These are phyloP conservation scores for Collybia mongolica DNA, from an alignment of 768 basidiomycete genomes.

Conservation along the genomic window DNA sequence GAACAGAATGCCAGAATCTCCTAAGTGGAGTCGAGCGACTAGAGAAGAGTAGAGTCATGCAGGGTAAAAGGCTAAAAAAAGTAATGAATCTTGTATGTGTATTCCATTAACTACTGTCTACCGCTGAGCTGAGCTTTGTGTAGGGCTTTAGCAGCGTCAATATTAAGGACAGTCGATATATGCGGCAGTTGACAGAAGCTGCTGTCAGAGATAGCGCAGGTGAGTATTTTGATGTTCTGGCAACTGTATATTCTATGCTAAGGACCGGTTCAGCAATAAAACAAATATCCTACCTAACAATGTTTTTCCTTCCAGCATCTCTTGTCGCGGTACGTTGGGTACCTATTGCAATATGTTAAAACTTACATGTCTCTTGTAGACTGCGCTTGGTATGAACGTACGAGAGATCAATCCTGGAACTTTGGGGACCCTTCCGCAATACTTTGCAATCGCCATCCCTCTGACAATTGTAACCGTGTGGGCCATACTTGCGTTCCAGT, in stretches of 20 bases:
- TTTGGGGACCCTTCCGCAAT: conserved; percentile 33
- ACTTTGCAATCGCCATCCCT: conserved; percentile 33
- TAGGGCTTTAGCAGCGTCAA: conserved; percentile 49
- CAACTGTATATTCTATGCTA: not conserved
- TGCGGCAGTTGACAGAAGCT: conserved; percentile 38
- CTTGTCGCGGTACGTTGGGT: conserved; percentile 39
- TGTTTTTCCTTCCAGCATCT: conserved; percentile 59
- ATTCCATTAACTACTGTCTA: not conserved
- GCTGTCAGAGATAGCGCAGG: conserved; percentile 42
- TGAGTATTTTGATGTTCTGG: conserved; percentile 10
- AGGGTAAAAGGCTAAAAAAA: conserved; percentile 45
- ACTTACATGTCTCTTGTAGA: conserved; percentile 23
- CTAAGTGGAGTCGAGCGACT: conserved; percentile 49
- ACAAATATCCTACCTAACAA: conserved; percentile 57
- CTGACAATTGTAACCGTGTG: conserved; percentile 45
- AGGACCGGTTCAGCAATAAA: conserved; percentile 36
- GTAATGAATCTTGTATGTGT: conserved; percentile 45
- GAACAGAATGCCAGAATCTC: conserved; percentile 46
- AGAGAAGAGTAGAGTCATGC: conserved; percentile 37
- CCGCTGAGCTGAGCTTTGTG: not conserved
- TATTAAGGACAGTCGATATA: conserved; percentile 44
- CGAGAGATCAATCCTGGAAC: conserved; percentile 32
- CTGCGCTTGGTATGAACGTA: conserved; percentile 59
- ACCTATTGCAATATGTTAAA: not conserved
- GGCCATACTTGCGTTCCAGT: conserved; percentile 46